Evolutionary conservation across 768 basidiomycete species (phyloP), one percentile per base, ranked within the genome.

Genomic region (Serendipita indica): DNA sequence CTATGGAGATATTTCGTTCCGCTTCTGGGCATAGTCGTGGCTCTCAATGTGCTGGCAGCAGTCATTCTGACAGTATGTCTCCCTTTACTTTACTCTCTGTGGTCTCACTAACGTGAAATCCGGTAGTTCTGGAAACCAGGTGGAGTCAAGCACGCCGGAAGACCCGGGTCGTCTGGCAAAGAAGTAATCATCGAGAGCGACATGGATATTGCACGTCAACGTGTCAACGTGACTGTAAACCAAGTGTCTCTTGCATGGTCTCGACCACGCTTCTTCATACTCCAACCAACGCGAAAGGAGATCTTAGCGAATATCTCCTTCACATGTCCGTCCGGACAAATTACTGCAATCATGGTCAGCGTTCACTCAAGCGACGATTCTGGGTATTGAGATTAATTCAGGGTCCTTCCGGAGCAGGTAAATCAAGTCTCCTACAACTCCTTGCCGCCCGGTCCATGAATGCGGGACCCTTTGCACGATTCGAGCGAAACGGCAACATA

Each of bases 361-460:
- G 14, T 2, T 30, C 20, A 1, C 3, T 32, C 18, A 16, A 13
- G 18, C 18, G 16, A 22, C 3, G 32, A 12, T n/a, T 35, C 49
- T 13, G 10, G 16, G 28, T 64, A 61, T 3, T 28, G 3, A n/a
- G 4, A 16, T 18, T n/a, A 28, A 0, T 12, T 59, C 16, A 49
- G 60, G 67, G 65, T 0, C 64, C 65, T 2, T 63, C 62, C 41
- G 66, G 68, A 60, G 64, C 67, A 6, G 69, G 67, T 16, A 68
- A 74, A 61, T 67, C 67, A 2, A 70, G 70, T 3, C 64, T 74
- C 0, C 66, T 74, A 0, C 70, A 72, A 45, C 62, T 72, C 3
- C 67, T 73, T 20, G 69, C 71, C 0, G 65, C 66, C 3, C 68
- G 72, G 2, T 49, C 65, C 34, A 63, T 68, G 46, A 58, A 63